A percentile compares a stretch with the other conserved stretches of the same genome.
These are phyloP conservation scores for Paecilomyces variotii DNA, from an alignment of 2,329 filamentous ascomycete species.

Conservation along the genomic window DNA sequence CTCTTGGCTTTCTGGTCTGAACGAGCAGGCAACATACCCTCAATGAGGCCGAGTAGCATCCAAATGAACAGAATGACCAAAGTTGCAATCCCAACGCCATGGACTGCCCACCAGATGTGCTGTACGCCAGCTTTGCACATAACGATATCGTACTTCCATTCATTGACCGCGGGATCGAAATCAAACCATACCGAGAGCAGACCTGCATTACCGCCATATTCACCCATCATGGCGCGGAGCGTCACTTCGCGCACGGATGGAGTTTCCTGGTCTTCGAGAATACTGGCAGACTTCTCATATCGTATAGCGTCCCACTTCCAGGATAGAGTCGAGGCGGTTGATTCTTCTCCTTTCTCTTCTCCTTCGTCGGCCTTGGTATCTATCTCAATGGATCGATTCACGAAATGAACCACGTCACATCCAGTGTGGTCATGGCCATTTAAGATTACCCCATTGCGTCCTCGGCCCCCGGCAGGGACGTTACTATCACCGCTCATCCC, in stretches of 20 bases:
- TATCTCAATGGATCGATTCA: constrained; percentile 50
- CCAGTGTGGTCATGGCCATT: constrained; percentile 95
- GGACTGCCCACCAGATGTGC: constrained; percentile 89
- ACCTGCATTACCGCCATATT: constrained; percentile 85
- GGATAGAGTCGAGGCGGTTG: neutral
- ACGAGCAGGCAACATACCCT: neutral
- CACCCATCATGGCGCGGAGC: constrained; percentile 96
- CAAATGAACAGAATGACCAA: constrained; percentile 24
- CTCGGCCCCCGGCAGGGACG: constrained; percentile 54
- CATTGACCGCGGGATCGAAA: constrained; percentile 44
- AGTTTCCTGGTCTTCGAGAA: constrained; percentile 2
- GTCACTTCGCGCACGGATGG: constrained; percentile 72
- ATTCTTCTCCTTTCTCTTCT: neutral
- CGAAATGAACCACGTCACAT: constrained; percentile 80
- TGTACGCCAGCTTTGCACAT: constrained; percentile 75
- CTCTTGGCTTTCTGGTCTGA: neutral
- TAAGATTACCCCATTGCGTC: constrained; percentile 68
- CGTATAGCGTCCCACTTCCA: constrained; percentile 31
- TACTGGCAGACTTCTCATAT: constrained; percentile 9
- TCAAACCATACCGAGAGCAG: constrained; percentile 89
- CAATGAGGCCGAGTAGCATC: neutral
- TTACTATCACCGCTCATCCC: constrained; percentile 59
- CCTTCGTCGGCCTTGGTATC: neutral
- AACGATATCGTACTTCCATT: constrained; percentile 76
- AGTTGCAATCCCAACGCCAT: constrained; percentile 59